phyloP scores from a whole-genome alignment of 1,284 basidiomycete genomes.

The Irpex sp. region DNA sequence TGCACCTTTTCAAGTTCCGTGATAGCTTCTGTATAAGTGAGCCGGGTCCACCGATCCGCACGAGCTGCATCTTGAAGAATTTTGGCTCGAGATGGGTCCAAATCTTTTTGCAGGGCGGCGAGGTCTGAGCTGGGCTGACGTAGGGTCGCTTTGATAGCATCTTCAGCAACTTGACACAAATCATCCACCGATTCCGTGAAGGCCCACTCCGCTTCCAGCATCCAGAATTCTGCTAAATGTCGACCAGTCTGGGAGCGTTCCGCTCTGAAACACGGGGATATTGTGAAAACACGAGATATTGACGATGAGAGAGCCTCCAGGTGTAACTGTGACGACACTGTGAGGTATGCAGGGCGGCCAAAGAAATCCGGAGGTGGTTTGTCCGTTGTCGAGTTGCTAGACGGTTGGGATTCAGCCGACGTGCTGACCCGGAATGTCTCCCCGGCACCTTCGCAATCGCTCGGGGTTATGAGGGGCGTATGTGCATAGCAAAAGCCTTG shows the following conservation, averaged over 20 bases:
- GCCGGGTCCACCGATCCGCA: constrained; percentile 55
- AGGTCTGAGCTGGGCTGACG: constrained; percentile 30
- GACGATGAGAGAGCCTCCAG: constrained; percentile 85
- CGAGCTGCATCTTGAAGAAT: constrained; percentile 34
- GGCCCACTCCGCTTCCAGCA: constrained; percentile 93
- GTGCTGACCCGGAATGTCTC: constrained; percentile 78
- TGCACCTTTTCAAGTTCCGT: constrained; percentile 43
- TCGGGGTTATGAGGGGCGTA: constrained; percentile 86
- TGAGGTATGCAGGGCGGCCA: constrained; percentile 77
- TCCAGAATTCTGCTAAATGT: constrained; percentile 98
- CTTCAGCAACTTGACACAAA: constrained; percentile 74
- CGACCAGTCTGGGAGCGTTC: constrained; percentile 85
- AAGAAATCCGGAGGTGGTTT: constrained; percentile 54
- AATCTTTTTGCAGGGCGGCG: constrained; percentile 37
- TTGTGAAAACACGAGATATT: constrained; percentile 83
- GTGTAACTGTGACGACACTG: constrained; percentile 94
- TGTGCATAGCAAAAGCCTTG: constrained; percentile 81
- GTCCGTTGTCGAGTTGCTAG: constrained; percentile 11
- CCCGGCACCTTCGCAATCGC: constrained; percentile 97
- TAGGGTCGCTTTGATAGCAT: constrained; percentile 50
- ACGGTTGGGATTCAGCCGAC: constrained; percentile 13
- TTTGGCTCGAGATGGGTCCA: constrained; percentile 22
- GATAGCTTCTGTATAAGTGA: constrained; percentile 83
- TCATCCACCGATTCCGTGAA: constrained; percentile 50
- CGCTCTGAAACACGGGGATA: constrained; percentile 91